These are phyloP conservation scores for Ambrosia artemisiifolia DNA, from an alignment of 129 eudicot species.

Conservation along the genomic window DNA sequence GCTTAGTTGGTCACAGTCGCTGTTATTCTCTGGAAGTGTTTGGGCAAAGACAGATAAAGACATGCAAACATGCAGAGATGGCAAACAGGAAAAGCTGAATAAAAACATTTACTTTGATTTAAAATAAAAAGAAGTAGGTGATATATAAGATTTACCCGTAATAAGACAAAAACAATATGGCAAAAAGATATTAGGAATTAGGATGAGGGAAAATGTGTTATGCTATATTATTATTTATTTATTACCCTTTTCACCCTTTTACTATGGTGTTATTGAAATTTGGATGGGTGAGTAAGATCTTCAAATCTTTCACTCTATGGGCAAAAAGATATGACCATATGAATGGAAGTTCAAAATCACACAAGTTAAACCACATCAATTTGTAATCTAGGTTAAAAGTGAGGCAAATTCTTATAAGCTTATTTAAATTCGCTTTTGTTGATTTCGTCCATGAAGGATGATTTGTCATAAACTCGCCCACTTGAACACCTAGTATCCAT, in stretches of 20 bases:
- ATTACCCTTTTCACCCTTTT: slow-evolving; percentile 26
- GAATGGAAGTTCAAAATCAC: too few relatives aligned
- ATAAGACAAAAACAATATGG: slow-evolving; percentile 30
- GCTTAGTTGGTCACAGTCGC: slow-evolving; percentile 36
- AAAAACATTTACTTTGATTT: slow-evolving; percentile 34
- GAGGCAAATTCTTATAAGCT: too few relatives aligned
- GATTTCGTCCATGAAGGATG: too few relatives aligned
- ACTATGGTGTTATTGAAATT: slow-evolving; percentile 11
- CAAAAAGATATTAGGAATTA: neutral
- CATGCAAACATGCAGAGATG: slow-evolving; percentile 58
- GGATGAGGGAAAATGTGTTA: slow-evolving; percentile 1
- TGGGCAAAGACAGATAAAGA: slow-evolving; percentile 38
- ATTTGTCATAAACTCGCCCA: too few relatives aligned
- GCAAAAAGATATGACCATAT: too few relatives aligned
- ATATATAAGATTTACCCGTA: slow-evolving; percentile 29
- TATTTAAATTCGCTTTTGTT: too few relatives aligned
- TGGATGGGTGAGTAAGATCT: neutral
- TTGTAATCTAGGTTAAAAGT: too few relatives aligned
- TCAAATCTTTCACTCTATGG: neutral
- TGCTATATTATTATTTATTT: neutral
- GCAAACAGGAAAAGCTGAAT: slow-evolving; percentile 42
- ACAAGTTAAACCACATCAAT: too few relatives aligned
- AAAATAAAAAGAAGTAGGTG: slow-evolving; percentile 24
- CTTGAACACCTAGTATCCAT: too few relatives aligned
- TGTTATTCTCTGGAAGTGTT: slow-evolving; percentile 48